Evolutionary conservation across 2,329 filamentous ascomycete genomes (phyloP), one percentile per base, ranked within the genome.

Genomic region (Phoma sp.): DNA sequence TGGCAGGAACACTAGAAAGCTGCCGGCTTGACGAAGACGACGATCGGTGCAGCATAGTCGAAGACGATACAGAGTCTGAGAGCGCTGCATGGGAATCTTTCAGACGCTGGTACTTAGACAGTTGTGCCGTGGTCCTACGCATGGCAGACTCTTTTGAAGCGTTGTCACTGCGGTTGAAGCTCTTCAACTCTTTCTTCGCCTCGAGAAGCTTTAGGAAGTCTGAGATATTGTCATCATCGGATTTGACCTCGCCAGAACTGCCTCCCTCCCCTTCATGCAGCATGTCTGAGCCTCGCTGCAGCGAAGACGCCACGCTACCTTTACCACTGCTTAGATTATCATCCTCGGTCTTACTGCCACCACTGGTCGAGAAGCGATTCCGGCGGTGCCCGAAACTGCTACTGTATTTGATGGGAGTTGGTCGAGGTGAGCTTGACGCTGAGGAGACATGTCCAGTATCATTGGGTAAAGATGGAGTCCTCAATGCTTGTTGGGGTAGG

Each of bases 31-130:
- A 87, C 0, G 92, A 90, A 54, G 86, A 90, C 4, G 89, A 91
- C 0, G 91, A 95, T 35, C 90, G 86, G 41, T 96, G 89, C 52
- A 97, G 79, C 64, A 96, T 86, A 66, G 92, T 83, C 0, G 93
- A 98, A 0, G 91, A 95, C 25, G 91, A 91, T 83, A 99, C 91
- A 0, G 92, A 96, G 48, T 99, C 95, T 0, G 91, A 96, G 36
- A 99, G 82, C 4, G 86, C 89, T 51, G 91, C 89, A 68, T 96
- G 93, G 0, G 91, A 93, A 57, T 97, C 93, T 61, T 86, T 85
- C 90, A 98, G 93, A 54, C 86, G 83, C 66, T 95, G 91, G 69
- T 95, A 98, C 65, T 89, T 91, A 22, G 87, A 89, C 36, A 96
- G 81, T 62, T 93, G 90, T 37, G 90, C 89, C 32, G 87, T 88